Evolutionary conservation across 208 protist species (phyloP), one percentile per base, ranked within the genome.

Genomic region (Leishmania tarentolae): DNA sequence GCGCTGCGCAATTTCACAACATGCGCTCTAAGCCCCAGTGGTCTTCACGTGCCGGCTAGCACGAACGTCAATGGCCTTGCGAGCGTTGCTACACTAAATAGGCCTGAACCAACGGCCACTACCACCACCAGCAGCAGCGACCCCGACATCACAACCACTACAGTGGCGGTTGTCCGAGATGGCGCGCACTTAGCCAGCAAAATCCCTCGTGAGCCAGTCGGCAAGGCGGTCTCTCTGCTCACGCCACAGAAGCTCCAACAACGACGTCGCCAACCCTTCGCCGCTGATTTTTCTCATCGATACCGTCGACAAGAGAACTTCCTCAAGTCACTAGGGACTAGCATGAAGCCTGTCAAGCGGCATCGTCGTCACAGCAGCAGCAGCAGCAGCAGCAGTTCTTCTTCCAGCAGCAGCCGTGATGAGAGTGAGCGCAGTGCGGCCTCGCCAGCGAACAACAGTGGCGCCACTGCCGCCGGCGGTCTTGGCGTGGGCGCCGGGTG

Each of bases 271-370:
- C 84, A 59, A 37, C 44, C 61, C 31, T 83, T 82, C 44, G 61
- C 81, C 40, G 61, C n/a, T 7, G 84, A 88, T 37, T 75, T 78
- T 31, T 78, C 73, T 31, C 73, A 68, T 52, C 80, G 84, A 37
- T 69, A 81, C 57, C 65, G 71, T 7, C 80, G 84, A 2, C 81
- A 88, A 57, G 79, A 85, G 57, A n/a, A 35, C 8, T 88, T 85
- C 40, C 61, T 88, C 53, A 79, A 80, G 63, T 83, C 84, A 15
- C 80, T 87, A 6, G 44, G 59, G 24, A 75, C 61, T 3, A 75
- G 53, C 68, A 78, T 85, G 82, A 85, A 78, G 40, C 68, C 71
- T 3, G 50, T 46, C 50, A 85, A 81, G 50, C 70, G 76, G 24
- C 70, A 81, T 63, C 78, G 75, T 61, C 82, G 76, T 50, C 82